Conservation (phyloP, 768 basidiomycete genomes). For the Lanmaoa rubissima region DNA sequence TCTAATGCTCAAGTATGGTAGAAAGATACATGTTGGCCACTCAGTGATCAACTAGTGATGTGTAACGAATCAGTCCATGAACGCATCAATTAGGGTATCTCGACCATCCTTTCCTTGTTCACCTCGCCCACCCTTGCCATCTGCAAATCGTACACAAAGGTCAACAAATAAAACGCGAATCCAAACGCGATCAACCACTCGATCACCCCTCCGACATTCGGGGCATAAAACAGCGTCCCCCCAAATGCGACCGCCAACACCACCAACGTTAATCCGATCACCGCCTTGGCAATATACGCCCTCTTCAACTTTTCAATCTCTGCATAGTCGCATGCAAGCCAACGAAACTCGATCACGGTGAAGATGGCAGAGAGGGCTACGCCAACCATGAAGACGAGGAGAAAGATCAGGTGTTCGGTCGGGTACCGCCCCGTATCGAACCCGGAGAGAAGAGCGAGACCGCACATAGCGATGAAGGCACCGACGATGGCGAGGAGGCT, state of each 20-base stretch:
- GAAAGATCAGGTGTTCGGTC: slow-evolving; percentile 54
- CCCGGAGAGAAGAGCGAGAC: slow-evolving; percentile 66
- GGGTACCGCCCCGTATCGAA: slow-evolving; percentile 63
- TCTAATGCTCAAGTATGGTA: too few species aligned
- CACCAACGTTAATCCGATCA: slow-evolving; percentile 58
- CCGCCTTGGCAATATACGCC: slow-evolving; percentile 61
- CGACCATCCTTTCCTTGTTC: not conserved
- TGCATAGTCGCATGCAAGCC: slow-evolving; percentile 57
- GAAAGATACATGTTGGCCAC: too few species aligned
- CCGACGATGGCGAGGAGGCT: slow-evolving; percentile 58
- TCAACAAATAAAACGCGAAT: slow-evolving; percentile 70
- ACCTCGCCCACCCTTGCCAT: slow-evolving; percentile 38
- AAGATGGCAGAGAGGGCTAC: slow-evolving; percentile 73
- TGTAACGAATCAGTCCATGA: not conserved
- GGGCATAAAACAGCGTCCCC: slow-evolving; percentile 43
- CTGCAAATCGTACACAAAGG: slow-evolving; percentile 71
- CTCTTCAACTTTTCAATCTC: slow-evolving; percentile 43
- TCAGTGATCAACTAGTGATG: not conserved
- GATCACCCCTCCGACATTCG: slow-evolving; percentile 58
- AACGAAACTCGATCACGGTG: slow-evolving; percentile 67
- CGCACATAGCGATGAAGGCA: slow-evolving; percentile 58
- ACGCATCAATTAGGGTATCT: not conserved
- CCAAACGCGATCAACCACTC: slow-evolving; percentile 77
- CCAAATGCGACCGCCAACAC: slow-evolving; percentile 63
- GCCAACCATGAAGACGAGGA: slow-evolving; percentile 68